Evolutionary conservation across 2,329 filamentous ascomycete species (phyloP).

Genomic region (Alternaria brassicae): DNA sequence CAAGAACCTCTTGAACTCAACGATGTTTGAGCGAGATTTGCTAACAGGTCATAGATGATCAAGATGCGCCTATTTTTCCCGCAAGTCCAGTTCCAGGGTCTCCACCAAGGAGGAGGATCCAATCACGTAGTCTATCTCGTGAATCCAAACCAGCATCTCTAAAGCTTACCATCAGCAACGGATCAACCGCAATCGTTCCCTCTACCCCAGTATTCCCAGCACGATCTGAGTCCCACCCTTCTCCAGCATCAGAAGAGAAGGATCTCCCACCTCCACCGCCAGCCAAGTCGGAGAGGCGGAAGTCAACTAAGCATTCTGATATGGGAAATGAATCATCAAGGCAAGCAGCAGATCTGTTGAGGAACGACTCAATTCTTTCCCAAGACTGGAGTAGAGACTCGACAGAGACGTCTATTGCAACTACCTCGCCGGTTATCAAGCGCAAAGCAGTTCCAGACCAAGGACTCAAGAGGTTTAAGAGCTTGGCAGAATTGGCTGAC

Average conservation of each 20-base stretch:
- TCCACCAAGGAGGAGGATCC: constrained; percentile 34
- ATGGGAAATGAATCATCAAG: constrained; percentile 38
- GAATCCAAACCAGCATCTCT: constrained; percentile 46
- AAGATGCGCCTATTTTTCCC: constrained; percentile 22
- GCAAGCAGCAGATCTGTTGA: constrained; percentile 23
- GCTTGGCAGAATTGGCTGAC: constrained; percentile 37
- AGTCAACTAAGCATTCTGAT: constrained; percentile 15
- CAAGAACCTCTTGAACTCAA: neutral
- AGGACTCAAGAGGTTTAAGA: constrained; percentile 35
- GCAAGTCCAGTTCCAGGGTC: constrained; percentile 27
- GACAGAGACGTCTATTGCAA: constrained; percentile 2
- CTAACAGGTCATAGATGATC: constrained; percentile 18
- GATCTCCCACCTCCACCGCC: constrained; percentile 47
- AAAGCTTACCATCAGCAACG: constrained; percentile 46
- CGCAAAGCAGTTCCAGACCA: constrained; percentile 35
- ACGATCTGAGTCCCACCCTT: constrained; percentile 17
- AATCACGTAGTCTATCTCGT: constrained; percentile 44
- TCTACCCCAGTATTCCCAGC: constrained; percentile 29
- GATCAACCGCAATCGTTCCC: constrained; percentile 46
- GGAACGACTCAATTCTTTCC: constrained; percentile 42
- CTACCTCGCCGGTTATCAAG: constrained; percentile 27
- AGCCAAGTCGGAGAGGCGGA: constrained; percentile 39
- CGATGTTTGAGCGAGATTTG: neutral
- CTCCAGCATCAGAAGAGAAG: constrained; percentile 28
- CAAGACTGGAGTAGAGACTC: constrained; percentile 19